Evolutionary conservation across 2,329 filamentous ascomycete species (phyloP).

Genomic region (Juglanconis oblonga): DNA sequence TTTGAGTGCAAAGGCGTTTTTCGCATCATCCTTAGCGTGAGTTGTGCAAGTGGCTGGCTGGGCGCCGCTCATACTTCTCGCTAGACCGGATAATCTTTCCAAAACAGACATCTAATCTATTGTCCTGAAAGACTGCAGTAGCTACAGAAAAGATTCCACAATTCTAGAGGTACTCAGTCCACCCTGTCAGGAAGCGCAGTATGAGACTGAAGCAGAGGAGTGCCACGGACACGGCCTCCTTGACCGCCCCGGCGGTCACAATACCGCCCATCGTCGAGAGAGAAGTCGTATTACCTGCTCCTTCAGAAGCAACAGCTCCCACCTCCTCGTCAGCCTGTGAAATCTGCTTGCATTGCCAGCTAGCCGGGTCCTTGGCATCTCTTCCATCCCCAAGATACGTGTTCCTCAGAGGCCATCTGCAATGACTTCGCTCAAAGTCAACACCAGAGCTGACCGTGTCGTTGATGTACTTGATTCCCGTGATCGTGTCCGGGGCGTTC

Average conservation of each 20-base stretch:
- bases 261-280: neutral
- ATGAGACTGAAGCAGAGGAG: neutral
- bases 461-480: slow-evolving; percentile 17
- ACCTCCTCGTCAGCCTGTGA: neutral
- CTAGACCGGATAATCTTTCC: too few relatives aligned
- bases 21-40: neutral
- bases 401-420: slow-evolving; percentile 20
- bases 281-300: neutral
- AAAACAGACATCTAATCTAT: too few relatives aligned
- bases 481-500: slow-evolving; percentile 36
- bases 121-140: too few relatives aligned
- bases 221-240: neutral
- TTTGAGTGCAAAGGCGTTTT: neutral
- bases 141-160: too few relatives aligned
- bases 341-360: slow-evolving; percentile 17
- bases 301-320: neutral
- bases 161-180: neutral
- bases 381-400: slow-evolving; percentile 15
- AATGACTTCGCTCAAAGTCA: slow-evolving; percentile 20
- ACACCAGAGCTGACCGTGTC: slow-evolving; percentile 11
- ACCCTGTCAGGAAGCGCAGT: neutral
- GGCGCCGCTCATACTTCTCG: neutral
- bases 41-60: neutral
- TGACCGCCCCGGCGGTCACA: neutral
- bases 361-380: slow-evolving; percentile 16